Evolutionary conservation across 176 grass and related monocot species (phyloP), one percentile per base, ranked within the genome.

Genomic region (Aegilops longissima): DNA sequence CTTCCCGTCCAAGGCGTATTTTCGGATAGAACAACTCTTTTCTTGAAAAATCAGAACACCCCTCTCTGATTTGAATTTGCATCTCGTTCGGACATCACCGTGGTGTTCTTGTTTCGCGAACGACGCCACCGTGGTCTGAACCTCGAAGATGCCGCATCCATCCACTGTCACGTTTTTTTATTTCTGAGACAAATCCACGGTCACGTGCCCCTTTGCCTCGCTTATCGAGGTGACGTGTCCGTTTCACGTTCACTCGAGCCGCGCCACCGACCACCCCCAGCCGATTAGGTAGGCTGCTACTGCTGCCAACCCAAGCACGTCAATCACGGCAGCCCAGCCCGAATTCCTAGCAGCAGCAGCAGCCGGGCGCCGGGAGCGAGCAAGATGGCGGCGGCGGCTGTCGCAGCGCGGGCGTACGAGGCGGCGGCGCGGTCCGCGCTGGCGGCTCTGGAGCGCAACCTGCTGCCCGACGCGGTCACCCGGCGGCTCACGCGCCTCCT

Each of bases 401-500:
- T 89, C 16, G 66, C 31, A 0, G 64, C 58, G 74, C 80, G 90
- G 65, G 87, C 86, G 38, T 98, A 95, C 92, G 70, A 82, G 72
- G 90, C 84, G 86, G 81, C 88, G 83, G 85, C 88, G 78, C 85
- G 90, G 23, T 54, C 85, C 20, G 91, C 84, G 54, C 73, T 98
- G 75, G 91, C 66, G 74, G 88, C 84, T 40, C 79, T 98, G 82
- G 96, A 98, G 93, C 90, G 93, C 74, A 95, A 96, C 88, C 38
- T 94, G 76, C 82, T 98, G 21, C 96, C 96, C 3, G 96, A 98
- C 84, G 88, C 88, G 12, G 74, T 94, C 31, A 88, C 93, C 62
- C 78, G 96, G 27, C 74, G 93, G 14, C 93, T 98, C 5, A 95
- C 96, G 78, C 89, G 87, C 68, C 56, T 92, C 56, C 93, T 98